Evolutionary conservation across 805 yeast genomes (phyloP), one percentile per base, ranked within the genome.

Genomic region (Pichia manshurica): DNA sequence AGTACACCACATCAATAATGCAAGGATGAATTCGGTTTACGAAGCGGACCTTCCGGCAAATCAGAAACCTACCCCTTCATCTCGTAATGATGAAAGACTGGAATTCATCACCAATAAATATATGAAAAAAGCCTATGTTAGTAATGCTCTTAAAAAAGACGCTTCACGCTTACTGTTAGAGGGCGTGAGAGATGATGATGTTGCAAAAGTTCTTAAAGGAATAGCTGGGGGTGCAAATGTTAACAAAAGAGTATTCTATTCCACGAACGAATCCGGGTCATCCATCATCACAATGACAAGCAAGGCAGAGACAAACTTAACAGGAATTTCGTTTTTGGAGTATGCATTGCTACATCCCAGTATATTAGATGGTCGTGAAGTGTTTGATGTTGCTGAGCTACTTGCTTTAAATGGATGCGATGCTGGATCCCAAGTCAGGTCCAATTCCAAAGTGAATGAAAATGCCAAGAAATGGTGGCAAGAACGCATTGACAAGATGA

Each of bases 31-130:
- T 58, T 54, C 66, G 6, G 75, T 82, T 39, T 79, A 86, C 68
- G 95, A 87, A 61, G 72, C 70, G 2, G 55, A 55, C 9, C 22
- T 62, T 21, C 36, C 51, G 2, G 8, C 39, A 1, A 20, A 37
- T 6, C n/a, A 42, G 47, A 55, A 70, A 46, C 68, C 75, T 3
- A 52, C 53, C 15, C 52, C 74, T 4, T 46, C 61, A 10, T 59
- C 76, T 1, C 43, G 72, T 0, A 69, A 74, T 47, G 73, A 69
- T 13, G 73, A 72, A 32, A 69, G 95, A 42, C 66, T 77, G 29
- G 61, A 63, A n/a, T 88, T 74, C 58, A 82, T 87, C 41, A 73
- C 73, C 7, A 70, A 74, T 37, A 90, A 90, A 64, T 90, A 90
- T 60, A 70, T 72, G 22, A 66, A 64, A 4, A 78, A 77, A 61